Conservation (phyloP, 257 asterid species). For the Cordia subcordata region DNA sequence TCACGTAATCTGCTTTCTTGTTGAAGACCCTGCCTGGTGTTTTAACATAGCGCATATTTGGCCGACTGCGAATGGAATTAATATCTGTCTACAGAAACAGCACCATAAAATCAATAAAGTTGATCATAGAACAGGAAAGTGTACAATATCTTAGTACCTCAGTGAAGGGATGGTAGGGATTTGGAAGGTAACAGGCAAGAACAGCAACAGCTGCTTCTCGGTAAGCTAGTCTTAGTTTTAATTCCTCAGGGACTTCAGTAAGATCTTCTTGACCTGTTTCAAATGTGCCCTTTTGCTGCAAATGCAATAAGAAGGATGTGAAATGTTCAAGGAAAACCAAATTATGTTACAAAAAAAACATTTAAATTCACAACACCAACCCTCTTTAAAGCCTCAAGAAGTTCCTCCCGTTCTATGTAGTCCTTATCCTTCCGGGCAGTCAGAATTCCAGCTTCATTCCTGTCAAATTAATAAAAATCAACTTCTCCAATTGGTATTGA, state of each 20-base stretch:
- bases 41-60: slow-evolving; percentile 68
- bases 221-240: slow-evolving; percentile 88
- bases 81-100: slow-evolving; percentile 69
- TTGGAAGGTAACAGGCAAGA: slow-evolving; percentile 88
- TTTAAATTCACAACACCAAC: slow-evolving; percentile 38
- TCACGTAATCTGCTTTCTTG: slow-evolving; percentile 79
- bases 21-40: slow-evolving; percentile 73
- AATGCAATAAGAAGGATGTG: slow-evolving; percentile 20
- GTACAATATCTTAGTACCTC: slow-evolving; percentile 39
- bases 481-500: slow-evolving; percentile 19
- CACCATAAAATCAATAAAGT: slow-evolving; percentile 10
- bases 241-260: slow-evolving; percentile 88
- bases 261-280: slow-evolving; percentile 98
- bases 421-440: slow-evolving; percentile 90
- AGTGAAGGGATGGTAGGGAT: slow-evolving; percentile 64
- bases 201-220: slow-evolving; percentile 98
- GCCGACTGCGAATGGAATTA: slow-evolving; percentile 75
- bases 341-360: slow-evolving; percentile 1
- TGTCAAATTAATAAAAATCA: slow-evolving; percentile 39
- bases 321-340: slow-evolving; percentile 5
- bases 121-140: slow-evolving; percentile 11
- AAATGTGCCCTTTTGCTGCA: slow-evolving; percentile 98
- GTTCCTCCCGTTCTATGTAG: slow-evolving; percentile 86
- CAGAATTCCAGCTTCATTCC: slow-evolving; percentile 99
- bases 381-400: slow-evolving; percentile 95